Percentiles rank a stretch among this genome's conserved stretches.
Evolutionary conservation across 2,329 filamentous ascomycete species (phyloP).

Genomic region (Hypoxylon sp.): DNA sequence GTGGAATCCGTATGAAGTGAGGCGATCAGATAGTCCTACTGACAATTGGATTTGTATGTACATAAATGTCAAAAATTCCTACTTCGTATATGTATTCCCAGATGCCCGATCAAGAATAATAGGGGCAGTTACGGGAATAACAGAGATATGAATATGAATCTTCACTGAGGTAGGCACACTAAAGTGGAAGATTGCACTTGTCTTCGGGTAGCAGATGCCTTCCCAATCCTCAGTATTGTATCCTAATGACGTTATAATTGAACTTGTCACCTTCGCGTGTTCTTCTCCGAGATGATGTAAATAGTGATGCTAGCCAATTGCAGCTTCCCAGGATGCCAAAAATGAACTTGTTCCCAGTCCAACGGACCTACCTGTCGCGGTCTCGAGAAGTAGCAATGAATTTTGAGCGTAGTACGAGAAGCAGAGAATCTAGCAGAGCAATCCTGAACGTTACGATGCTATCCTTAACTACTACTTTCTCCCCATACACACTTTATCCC

Average conservation of each 20-base stretch:
- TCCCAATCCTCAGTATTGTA: neutral
- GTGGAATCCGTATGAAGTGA: too few species aligned
- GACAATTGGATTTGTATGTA: too few species aligned
- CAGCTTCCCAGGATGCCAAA: neutral
- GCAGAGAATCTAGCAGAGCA: neutral
- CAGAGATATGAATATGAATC: neutral
- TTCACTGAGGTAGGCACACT: neutral
- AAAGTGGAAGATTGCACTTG: neutral
- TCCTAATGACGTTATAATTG: neutral
- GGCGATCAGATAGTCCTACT: too few species aligned
- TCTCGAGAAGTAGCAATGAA: neutral
- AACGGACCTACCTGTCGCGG: neutral
- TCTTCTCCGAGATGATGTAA: conserved; percentile 13
- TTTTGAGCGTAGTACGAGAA: neutral
- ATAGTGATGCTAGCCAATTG: neutral
- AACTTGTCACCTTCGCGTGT: neutral
- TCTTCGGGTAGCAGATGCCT: neutral
- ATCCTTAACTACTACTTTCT: conserved; percentile 22
- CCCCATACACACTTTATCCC: neutral
- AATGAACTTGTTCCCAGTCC: neutral
- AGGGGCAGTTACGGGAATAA: neutral
- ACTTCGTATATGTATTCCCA: too few species aligned
- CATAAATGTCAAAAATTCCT: too few species aligned
- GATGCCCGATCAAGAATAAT: too few species aligned
- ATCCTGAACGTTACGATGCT: conserved; percentile 1